Evolutionary conservation across 2,329 filamentous ascomycete species (phyloP), one percentile per base, ranked within the genome.

Genomic region (Cladorrhinum sp.): DNA sequence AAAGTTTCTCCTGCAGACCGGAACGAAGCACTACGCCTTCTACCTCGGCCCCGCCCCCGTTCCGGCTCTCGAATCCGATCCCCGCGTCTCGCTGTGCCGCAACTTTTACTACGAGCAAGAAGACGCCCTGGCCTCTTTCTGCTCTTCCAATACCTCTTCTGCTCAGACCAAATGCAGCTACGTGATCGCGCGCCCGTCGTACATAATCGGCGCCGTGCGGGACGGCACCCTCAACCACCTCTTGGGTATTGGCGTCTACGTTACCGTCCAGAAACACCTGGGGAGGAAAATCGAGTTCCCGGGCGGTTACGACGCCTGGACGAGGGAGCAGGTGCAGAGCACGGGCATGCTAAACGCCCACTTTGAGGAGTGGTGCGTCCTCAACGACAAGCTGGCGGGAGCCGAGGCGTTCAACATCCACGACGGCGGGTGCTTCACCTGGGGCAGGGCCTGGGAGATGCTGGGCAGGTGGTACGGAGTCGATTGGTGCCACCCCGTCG

Each of bases 101-200:
- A 83, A 84, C 68, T 84, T 84, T 70, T 84, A 84, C 73, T 84
- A 82, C 63, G 69, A 74, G 0, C 81, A 84, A 70, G 80, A 84
- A 71, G 80, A 84, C 62, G 69, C 72, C 3, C 73, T 84, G 1
- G 73, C 68, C 54, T 66, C 71, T 1, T 83, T 74, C 65, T 80
- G 36, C n/a, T n/a, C n/a, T n/a, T n/a, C n/a, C n/a, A n/a, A n/a
- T n/a, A n/a, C n/a, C n/a, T n/a, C n/a, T n/a, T n/a, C n/a, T 41
- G 10, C 55, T 57, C 12, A 67, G 64, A 10, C 71, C 74, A 8
- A 62, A 77, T 82, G 78, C 62, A 45, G n/a, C 2, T 45, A 18
- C 41, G 18, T 45, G 7, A 70, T 82, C 16, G 75, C 76, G 24
- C 77, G 78, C 59, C 81, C 81, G 0, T 75, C 75, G 0, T 77